Conservation (phyloP, 169 alveolate species). For the Cryptosporidium viatorum region DNA sequence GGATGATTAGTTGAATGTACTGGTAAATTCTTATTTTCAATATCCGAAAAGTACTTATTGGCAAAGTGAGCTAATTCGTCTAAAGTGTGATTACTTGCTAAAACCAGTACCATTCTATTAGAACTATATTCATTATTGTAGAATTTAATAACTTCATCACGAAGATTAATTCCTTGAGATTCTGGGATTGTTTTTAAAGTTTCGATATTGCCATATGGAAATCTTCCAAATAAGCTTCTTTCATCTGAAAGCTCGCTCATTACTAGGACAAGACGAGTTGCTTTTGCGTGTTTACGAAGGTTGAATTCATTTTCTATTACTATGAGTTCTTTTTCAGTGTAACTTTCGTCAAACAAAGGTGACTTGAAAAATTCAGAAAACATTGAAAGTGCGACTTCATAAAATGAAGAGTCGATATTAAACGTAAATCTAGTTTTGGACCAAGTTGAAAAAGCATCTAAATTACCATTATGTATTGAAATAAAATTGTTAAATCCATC, state of each 20-base stretch:
- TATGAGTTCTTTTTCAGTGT: conserved; percentile 82
- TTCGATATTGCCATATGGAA: conserved; percentile 81
- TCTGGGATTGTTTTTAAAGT: conserved; percentile 75
- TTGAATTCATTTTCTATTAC: conserved; percentile 84
- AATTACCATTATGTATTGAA: conserved; percentile 80
- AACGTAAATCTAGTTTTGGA: conserved; percentile 29
- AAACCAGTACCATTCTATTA: conserved; percentile 81
- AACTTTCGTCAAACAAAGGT: conserved; percentile 82
- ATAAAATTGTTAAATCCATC: conserved; percentile 78
- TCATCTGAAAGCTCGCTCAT: conserved; percentile 23
- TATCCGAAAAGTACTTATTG: conserved; percentile 22
- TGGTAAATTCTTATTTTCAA: conserved; percentile 24
- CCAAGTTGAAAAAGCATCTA: conserved; percentile 81
- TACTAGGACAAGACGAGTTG: conserved; percentile 42
- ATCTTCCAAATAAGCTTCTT: conserved; percentile 75
- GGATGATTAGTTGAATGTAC: not conserved
- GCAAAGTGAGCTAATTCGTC: conserved; percentile 58
- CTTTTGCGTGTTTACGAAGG: conserved; percentile 75
- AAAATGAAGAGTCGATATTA: conserved; percentile 78
- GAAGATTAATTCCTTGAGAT: conserved; percentile 72
- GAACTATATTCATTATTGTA: conserved; percentile 82
- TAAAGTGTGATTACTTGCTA: conserved; percentile 78
- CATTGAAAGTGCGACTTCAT: conserved; percentile 80
- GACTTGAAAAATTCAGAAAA: conserved; percentile 83
- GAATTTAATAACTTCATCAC: conserved; percentile 80